A percentile compares a stretch with the other conserved stretches of the same genome.
phyloP scores from a whole-genome alignment of 148 eudicot species.

The Persicaria maculosa region DNA sequence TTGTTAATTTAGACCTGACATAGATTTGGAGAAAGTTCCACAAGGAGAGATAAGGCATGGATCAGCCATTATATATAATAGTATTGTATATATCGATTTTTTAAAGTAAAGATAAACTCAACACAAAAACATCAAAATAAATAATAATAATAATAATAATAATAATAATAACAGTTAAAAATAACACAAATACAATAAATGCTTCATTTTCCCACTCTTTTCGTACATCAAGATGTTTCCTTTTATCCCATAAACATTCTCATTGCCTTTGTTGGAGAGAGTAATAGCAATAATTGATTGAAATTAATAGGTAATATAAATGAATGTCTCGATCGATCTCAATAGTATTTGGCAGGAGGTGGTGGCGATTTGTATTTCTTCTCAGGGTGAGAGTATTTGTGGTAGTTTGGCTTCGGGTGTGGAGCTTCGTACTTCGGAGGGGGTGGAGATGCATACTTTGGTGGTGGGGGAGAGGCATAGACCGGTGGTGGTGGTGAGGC shows the following conservation, averaged over 20 bases:
- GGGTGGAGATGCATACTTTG: neutral
- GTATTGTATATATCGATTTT: neutral
- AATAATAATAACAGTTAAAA: neutral
- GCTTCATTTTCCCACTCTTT: neutral
- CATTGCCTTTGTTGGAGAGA: neutral
- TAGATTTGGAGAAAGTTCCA: no score
- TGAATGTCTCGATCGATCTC: neutral
- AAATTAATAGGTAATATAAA: no score
- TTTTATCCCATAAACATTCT: neutral
- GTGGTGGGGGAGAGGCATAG: neutral
- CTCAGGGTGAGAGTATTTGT: neutral
- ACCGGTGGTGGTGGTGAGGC: no score
- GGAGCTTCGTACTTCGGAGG: neutral
- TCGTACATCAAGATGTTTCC: neutral
- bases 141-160: neutral
- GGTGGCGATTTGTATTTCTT: neutral
- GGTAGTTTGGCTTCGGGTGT: neutral
- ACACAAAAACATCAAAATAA: neutral
- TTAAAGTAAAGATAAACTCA: neutral
- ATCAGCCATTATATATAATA: no score
- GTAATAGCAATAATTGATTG: neutral
- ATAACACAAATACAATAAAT: neutral
- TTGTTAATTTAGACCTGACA: no score
- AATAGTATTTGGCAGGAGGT: neutral
- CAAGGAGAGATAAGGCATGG: no score